These are phyloP conservation scores for Solanum clarkiae DNA, from an alignment of 257 asterid species.

Conservation along the genomic window DNA sequence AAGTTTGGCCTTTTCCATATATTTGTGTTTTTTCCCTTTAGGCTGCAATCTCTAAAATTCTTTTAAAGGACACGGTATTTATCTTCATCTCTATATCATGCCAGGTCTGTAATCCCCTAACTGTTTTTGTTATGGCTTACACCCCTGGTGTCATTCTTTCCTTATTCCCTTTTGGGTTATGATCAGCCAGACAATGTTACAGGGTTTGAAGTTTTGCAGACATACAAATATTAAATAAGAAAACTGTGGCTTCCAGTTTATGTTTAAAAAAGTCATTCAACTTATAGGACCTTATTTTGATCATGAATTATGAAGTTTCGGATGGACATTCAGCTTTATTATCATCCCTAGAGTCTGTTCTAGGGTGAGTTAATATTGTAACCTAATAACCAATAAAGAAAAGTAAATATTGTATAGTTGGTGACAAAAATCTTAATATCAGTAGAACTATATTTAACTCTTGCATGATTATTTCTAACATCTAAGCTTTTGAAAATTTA, in stretches of 20 bases:
- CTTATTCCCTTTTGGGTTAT: not conserved
- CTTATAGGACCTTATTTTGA: not conserved
- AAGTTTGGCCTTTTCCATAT: not conserved
- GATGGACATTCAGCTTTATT: not conserved
- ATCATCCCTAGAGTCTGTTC: not conserved
- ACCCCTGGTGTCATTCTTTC: not conserved
- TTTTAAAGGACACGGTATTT: not conserved
- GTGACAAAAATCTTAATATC: not conserved
- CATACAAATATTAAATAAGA: not conserved
- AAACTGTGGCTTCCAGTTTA: not conserved
- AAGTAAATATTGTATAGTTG: not conserved
- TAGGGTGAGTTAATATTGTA: not conserved
- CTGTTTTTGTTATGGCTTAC: not conserved
- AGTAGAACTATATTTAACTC: not conserved
- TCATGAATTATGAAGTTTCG: not conserved
- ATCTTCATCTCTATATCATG: not conserved
- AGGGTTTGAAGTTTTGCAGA: not conserved
- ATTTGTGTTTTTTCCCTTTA: not conserved
- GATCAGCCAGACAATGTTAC: not conserved
- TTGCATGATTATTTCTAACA: not conserved
- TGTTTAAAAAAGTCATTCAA: not conserved
- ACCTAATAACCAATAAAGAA: not conserved
- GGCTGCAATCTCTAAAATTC: not conserved
- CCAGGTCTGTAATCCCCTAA: not conserved
- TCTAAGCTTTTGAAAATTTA: constrained; percentile 24